Evolutionary conservation across 495 filamentous ascomycete species (phyloP).

Genomic region (Penicillium mononematosum): DNA sequence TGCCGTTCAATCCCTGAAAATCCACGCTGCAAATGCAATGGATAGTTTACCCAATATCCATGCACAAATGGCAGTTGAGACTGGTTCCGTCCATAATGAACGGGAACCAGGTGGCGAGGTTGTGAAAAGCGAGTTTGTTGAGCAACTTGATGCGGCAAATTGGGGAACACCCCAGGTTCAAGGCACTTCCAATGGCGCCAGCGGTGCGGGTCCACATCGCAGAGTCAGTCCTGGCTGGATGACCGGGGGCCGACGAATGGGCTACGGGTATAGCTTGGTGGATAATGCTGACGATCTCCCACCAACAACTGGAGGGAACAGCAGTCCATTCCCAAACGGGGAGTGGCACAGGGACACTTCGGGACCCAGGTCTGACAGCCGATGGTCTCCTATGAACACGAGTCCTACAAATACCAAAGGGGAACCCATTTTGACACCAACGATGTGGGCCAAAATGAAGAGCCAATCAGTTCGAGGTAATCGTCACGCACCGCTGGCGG

Average conservation of each 20-base stretch:
- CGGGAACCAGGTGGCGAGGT: background rate
- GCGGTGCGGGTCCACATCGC: conserved; percentile 21
- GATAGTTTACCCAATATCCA: background rate
- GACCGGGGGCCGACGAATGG: conserved; percentile 43
- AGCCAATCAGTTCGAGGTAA: background rate
- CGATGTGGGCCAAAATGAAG: conserved; percentile 3
- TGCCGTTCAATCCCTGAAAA: conserved; percentile 2
- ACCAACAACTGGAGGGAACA: background rate
- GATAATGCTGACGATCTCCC: conserved; percentile 20
- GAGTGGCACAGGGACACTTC: background rate
- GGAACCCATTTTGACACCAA: background rate
- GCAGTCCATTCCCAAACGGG: background rate
- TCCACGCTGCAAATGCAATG: conserved; percentile 4
- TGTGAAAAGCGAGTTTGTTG: conserved; percentile 32
- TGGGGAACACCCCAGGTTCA: conserved; percentile 7
- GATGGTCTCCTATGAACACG: background rate
- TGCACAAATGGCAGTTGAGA: background rate
- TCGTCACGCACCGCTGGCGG: background rate
- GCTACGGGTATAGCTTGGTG: conserved; percentile 45
- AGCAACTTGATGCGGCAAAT: conserved; percentile 27
- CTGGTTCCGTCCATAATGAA: background rate
- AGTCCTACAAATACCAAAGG: background rate
- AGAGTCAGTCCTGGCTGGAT: conserved; percentile 49
- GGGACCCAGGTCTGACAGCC: background rate
- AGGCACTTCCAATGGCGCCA: conserved; percentile 3